Evolutionary conservation across 345 rosid genomes (phyloP), one percentile per base, ranked within the genome.

Genomic region (Lepidium sativum): DNA sequence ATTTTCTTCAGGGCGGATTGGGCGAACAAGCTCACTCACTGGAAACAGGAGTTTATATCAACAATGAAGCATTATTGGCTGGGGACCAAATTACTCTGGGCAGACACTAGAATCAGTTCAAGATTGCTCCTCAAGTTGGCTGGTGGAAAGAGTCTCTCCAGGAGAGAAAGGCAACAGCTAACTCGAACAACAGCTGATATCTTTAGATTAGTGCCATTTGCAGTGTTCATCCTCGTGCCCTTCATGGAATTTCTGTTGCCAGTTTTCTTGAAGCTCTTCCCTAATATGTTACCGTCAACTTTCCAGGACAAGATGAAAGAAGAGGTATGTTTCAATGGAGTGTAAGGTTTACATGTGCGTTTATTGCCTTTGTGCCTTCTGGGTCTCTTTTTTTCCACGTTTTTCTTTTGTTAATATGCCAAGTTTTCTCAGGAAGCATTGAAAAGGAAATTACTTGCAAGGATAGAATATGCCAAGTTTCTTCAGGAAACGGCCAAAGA

Each of bases 101-200:
- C 76, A 48, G 89, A 86, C 75, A 82, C 81, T 41, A 84, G 87
- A 69, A 86, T 86, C 71, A 73, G 92, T 70, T 80, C 86, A 33
- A 76, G 86, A 54, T 74, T 86, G 80, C 78, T 86, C 52, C 71
- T 80, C 43, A 86, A 86, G 75, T 79, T 86, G 71, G 82, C 85
- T 49, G 78, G 77, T 51, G 92, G 92, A 53, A 84, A 84, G 78
- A 82, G 89, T 76, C 80, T 86, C 45, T 82, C 92, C 38, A 81
- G 95, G 75, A 85, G 97, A 80, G 92, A 90, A 79, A 84, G 88
- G 67, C 95, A 90, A 68, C 97, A 90, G 75, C 81, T 90, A n/a
- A 90, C 97, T 48, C 78, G 84, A 49, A 90, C 97, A 9, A 87
- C 92, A 56, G 95, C 92, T n/a, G 95, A 90, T 75, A 90, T 90